phyloP scores from a whole-genome alignment of 2,329 filamentous ascomycete species.

The Fusarium multiceps region DNA sequence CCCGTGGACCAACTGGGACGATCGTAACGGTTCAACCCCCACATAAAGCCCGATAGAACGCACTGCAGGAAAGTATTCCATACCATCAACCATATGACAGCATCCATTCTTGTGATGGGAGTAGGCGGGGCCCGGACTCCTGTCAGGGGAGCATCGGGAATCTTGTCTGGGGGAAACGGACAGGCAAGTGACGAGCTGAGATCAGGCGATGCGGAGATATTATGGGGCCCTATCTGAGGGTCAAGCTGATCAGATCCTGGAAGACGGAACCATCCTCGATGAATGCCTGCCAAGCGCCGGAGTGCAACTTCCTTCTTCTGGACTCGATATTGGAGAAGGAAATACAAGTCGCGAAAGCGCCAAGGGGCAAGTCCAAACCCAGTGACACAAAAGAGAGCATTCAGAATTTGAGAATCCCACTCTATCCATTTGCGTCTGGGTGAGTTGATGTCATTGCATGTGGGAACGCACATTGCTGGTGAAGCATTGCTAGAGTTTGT shows the following conservation, averaged over 20 bases:
- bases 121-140: constrained; percentile 76
- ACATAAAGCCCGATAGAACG: constrained; percentile 83
- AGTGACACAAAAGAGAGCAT: constrained; percentile 86
- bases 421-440: constrained; percentile 88
- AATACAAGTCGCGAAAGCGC: constrained; percentile 84
- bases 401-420: constrained; percentile 81
- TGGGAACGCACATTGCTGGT: constrained; percentile 77
- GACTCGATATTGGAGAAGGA: constrained; percentile 73
- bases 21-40: constrained; percentile 77
- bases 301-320: constrained; percentile 65
- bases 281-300: constrained; percentile 77
- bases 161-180: constrained; percentile 72
- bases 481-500: constrained; percentile 48
- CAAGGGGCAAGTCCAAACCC: constrained; percentile 87
- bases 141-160: constrained; percentile 75
- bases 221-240: constrained; percentile 63
- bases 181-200: constrained; percentile 51
- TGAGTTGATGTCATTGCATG: constrained; percentile 78
- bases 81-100: constrained; percentile 82
- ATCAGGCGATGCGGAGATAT: constrained; percentile 59
- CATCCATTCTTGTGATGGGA: constrained; percentile 79
- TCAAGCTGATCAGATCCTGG: constrained; percentile 71
- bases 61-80: constrained; percentile 83
- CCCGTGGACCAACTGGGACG: constrained; percentile 85
- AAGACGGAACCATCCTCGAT: constrained; percentile 80